phyloP scores from a whole-genome alignment of 2,329 filamentous ascomycete genomes.

The Fusarium brachygibbosum region DNA sequence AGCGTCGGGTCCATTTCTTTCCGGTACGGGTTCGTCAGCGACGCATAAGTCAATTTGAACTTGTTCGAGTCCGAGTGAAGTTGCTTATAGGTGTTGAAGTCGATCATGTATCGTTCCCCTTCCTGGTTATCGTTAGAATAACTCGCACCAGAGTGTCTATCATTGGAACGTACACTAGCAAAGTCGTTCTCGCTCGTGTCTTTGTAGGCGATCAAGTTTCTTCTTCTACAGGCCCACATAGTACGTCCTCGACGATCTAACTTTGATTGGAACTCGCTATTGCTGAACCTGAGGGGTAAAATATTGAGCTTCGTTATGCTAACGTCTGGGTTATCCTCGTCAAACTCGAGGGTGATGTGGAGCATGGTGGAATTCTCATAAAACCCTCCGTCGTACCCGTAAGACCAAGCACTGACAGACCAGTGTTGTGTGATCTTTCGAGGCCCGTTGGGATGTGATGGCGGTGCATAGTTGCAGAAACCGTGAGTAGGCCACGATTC shows the following conservation, averaged over 20 bases:
- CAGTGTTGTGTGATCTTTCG: background rate
- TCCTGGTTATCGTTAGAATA: background rate
- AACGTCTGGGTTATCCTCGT: background rate
- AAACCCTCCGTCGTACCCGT: background rate
- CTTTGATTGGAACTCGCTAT: background rate
- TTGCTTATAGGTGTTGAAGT: conserved; percentile 3
- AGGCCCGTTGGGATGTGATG: background rate
- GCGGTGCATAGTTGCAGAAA: accelerated
- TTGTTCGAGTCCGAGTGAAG: background rate
- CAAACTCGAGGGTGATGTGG: background rate
- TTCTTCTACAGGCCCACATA: background rate
- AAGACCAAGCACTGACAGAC: background rate
- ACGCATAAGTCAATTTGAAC: background rate
- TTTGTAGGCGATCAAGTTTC: background rate
- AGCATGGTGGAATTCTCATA: background rate
- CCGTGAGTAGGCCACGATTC: background rate
- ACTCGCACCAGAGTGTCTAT: accelerated
- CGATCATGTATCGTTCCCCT: background rate
- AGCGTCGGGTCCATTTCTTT: background rate
- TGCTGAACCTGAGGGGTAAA: background rate
- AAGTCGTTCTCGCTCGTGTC: background rate
- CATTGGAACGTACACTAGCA: background rate
- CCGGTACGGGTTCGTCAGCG: background rate
- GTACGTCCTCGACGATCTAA: background rate
- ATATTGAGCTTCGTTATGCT: background rate